Base-by-base conservation (phyloP, 768 basidiomycete genomes). In the Lyophyllum atratum region DNA sequence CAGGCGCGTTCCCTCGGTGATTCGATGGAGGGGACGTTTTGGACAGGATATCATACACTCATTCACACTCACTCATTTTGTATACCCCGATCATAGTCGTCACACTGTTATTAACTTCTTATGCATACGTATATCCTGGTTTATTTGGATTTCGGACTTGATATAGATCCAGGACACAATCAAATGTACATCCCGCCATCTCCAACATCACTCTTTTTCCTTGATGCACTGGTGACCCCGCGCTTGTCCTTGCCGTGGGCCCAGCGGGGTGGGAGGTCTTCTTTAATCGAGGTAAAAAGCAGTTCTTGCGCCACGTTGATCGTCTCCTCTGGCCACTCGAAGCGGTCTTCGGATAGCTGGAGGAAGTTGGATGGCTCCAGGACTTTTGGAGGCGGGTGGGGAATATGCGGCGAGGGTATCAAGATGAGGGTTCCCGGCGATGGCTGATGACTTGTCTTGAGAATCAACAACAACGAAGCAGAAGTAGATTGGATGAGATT, bases 401-500 rank as follows among this genome's bases (percentile, higher is more conserved):
- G 68, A 22, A 80, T 74, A 51, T 75, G 77, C 1, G 78, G 68
- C 3, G 78, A 77, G 12, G 85, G 84, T 5, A 85, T 67, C 28
- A 86, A 76, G 22, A 86, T 55, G 12, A 80, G 65, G 14, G 72
- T 72, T 3, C 69, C 71, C 2, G 65, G 33, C 8, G 59, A 52
- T 42, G 49, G 26, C 14, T 31, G n/a, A 15, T 54, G 31, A 43
- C 52, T 46, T 42, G 68, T 56, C 52, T 59, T 64, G 9, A 75
- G 65, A 42, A 78, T 65, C 14, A 79, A 72, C 54, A 87, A 65
- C 56, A 87, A 74, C 1, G 85, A 75, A 4, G 86, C 84, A 0
- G 84, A 78, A 1, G 82, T 78, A 5, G 79, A 77, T 58, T 79
- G 80, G 44, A 85, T 64, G 31, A 87, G 72, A 59, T 87, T 87